Base-by-base conservation (phyloP, 2,329 filamentous ascomycete genomes). In the Akanthomyces lecanii region DNA sequence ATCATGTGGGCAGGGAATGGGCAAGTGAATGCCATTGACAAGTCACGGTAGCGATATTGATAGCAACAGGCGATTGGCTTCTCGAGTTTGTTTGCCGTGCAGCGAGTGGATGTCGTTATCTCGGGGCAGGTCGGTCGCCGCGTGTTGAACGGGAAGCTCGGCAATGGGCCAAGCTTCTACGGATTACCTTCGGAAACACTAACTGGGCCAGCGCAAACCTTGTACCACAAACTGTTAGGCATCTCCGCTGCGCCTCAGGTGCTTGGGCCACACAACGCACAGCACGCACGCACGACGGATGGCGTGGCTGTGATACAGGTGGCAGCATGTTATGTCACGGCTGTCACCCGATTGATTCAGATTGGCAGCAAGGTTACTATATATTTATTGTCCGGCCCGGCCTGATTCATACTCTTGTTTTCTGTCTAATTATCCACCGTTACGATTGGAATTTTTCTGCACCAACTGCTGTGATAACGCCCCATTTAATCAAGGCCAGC, bases 141-240 rank as follows among this genome's bases (percentile, higher is more conserved):
- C n/a, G 45, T 2, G 48, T 4, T 10, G 12, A 14, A 5, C 28
- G 48, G 48, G 25, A 30, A 33, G 25, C 25, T 51, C 48, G 48
- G 48, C 48, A 30, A 33, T 33, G 48, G 48, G 21, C 21, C 21
- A 21, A 21, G 21, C 21, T 21, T 1, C 11, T 8, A 5, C 18
- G 30, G 10, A 23, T 16, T 3, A 21, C 21, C 30, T 33, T 33
- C 30, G 5, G 28, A 18, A 12, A 6, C 47, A 53, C 38, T 61
- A 61, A 61, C 58, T 25, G 4, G 10, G 10, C 23, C 38, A 45
- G 58, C 58, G 58, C 50, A 47, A 61, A 61, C 48, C 48, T 47
- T 54, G 50, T 45, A 38, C 45, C 38, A 12, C 16, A 4, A 18
- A 2, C 1, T 54, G 58, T 54, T 54, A 61, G 28, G n/a, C n/a